Base-by-base conservation (phyloP, 352 stramenopile genomes). In the Thalassiosira exigua region DNA sequence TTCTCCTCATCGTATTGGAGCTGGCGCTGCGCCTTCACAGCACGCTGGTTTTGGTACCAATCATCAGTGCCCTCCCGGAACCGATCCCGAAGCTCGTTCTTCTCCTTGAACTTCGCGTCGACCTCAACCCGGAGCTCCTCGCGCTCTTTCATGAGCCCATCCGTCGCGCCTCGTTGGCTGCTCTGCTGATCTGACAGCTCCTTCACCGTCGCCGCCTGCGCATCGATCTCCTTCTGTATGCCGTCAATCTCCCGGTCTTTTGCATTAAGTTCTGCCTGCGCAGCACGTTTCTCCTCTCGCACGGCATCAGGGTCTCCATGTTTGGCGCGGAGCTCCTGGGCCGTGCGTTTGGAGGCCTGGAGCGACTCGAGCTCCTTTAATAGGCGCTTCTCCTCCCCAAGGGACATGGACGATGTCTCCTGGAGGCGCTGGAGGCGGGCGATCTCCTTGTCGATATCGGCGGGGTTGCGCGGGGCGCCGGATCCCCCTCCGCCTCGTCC, bases 321-420 rank as follows among this genome's bases (percentile, higher is more conserved):
- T 57, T 98, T 95, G 21, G 79, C 83, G 32, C 93, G 84, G 51
- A 98, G 77, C 58, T 94, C 92, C 66, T 88, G 85, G 30, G 98
- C 91, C 65, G 95, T 91, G 17, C 94, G 87, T 87, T 98, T 98
- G 72, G 96, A 95, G 26, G 87, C 65, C 75, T 97, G 90, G 27
- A 98, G 77, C 22, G 71, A 44, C 46, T 98, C 96, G 69, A 99
- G 98, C 75, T 99, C 96, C 87, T 98, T 98, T 78, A 99, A 96
- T 27, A 99, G 88, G 53, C 95, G 95, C 93, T 99, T 99, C 84
- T 99, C 96, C 56, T 98, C 96, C 24, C 90, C 94, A 3, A 99
- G 84, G 62, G 91, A 95, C 96, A 99, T 98, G 70, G 95, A 98
- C 44, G 91, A 95, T 3, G 96, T 98, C 88, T 98, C 94, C 87